Conservation (phyloP, 2,329 filamentous ascomycete genomes). For the Aureobasidium pullulans region DNA sequence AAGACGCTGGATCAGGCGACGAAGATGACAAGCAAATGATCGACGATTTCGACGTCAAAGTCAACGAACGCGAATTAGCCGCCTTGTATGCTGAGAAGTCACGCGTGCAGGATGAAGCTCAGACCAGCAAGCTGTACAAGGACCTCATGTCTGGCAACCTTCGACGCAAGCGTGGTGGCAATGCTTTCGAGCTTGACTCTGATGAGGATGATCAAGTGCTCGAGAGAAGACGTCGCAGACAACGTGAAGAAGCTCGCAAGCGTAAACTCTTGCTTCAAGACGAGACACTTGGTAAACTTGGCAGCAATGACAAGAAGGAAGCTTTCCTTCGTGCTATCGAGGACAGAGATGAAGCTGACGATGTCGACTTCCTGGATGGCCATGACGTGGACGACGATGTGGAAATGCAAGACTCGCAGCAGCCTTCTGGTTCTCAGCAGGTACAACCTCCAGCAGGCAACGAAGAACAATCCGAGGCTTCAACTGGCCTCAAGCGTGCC, state of each 20-base stretch:
- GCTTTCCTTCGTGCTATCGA: slow-evolving; percentile 89
- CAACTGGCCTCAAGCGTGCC: slow-evolving; percentile 31
- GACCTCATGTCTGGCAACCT: slow-evolving; percentile 87
- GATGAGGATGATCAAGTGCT: slow-evolving; percentile 80
- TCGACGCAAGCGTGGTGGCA: slow-evolving; percentile 66
- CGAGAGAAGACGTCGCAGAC: slow-evolving; percentile 70
- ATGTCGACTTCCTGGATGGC: slow-evolving; percentile 67
- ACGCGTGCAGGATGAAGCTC: slow-evolving; percentile 72
- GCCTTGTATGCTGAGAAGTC: slow-evolving; percentile 81
- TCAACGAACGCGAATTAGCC: slow-evolving; percentile 73
- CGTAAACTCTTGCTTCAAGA: slow-evolving; percentile 80
- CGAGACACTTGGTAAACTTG: slow-evolving; percentile 58
- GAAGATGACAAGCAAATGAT: slow-evolving; percentile 80
- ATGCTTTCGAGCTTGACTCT: slow-evolving; percentile 61
- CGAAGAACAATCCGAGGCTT: slow-evolving; percentile 6
- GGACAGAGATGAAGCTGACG: slow-evolving; percentile 58
- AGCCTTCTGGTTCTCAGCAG: slow-evolving; percentile 5
- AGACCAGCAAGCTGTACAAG: slow-evolving; percentile 83
- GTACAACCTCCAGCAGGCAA: not conserved
- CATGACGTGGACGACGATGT: slow-evolving; percentile 38
- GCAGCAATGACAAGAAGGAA: slow-evolving; percentile 76
- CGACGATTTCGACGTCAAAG: slow-evolving; percentile 68
- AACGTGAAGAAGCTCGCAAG: slow-evolving; percentile 84
- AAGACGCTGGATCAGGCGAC: slow-evolving; percentile 67
- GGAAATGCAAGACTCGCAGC: slow-evolving; percentile 35